Percentiles rank a stretch among this genome's conserved stretches.
Conservation (phyloP, 2,329 filamentous ascomycete genomes). For the Ceratocystis colombiana region DNA sequence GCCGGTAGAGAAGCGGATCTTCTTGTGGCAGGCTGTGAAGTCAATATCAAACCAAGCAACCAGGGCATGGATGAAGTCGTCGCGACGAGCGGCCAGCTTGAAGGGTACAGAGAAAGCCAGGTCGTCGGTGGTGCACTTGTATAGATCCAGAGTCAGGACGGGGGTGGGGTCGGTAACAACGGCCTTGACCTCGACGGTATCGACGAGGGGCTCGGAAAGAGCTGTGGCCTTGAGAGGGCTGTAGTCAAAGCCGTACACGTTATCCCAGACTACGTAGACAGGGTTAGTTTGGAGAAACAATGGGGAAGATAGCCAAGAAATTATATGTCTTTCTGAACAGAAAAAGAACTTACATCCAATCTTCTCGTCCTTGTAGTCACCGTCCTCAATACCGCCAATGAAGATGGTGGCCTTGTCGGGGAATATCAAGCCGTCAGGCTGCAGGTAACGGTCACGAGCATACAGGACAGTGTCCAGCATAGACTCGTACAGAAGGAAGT, state of each 20-base stretch:
- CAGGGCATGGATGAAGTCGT: constrained; percentile 91
- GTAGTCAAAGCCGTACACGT: constrained; percentile 97
- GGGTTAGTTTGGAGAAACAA: constrained; percentile 14
- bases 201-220: constrained; percentile 89
- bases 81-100: constrained; percentile 64
- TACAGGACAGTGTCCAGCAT: constrained; percentile 99
- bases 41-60: constrained; percentile 99
- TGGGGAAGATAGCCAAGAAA: constrained; percentile 6
- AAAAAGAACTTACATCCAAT: constrained; percentile 78
- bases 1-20: constrained; percentile 89
- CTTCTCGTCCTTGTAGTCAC: constrained; percentile 99
- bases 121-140: constrained; percentile 75
- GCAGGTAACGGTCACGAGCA: constrained; percentile 84
- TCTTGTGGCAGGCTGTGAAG: constrained; percentile 96
- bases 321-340: background rate
- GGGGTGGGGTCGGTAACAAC: constrained; percentile 83
- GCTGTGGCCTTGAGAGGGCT: constrained; percentile 86
- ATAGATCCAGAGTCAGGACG: constrained; percentile 82
- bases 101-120: constrained; percentile 76
- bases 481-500: constrained; percentile 96
- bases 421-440: constrained; percentile 84
- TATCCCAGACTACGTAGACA: constrained; percentile 74
- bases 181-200: constrained; percentile 95
- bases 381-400: constrained; percentile 93
- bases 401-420: constrained; percentile 98